phyloP scores from a whole-genome alignment of 2,329 filamentous ascomycete genomes.

The Cladobotryum mycophilum region DNA sequence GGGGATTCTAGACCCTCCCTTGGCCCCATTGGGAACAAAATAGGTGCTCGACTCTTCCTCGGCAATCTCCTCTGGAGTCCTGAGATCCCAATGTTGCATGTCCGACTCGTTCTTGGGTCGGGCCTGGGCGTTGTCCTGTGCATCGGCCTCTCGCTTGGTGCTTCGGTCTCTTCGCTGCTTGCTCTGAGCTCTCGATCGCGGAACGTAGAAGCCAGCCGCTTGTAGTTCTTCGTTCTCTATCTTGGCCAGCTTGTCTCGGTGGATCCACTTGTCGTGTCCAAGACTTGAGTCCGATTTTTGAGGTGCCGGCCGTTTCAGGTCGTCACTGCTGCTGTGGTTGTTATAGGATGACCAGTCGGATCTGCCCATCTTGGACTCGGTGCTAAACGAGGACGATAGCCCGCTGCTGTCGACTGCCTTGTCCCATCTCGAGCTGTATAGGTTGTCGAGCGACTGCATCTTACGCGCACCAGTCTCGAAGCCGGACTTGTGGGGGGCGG shows the following conservation, averaged over 20 bases:
- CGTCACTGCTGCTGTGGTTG: conserved; percentile 19
- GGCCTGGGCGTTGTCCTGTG: conserved; percentile 21
- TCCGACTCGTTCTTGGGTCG: conserved; percentile 42
- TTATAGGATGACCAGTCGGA: conserved; percentile 12
- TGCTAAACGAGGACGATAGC: conserved; percentile 20
- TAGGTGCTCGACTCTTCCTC: conserved; percentile 48
- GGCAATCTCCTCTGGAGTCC: conserved; percentile 71
- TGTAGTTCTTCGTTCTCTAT: conserved; percentile 78
- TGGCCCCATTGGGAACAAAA: conserved; percentile 42
- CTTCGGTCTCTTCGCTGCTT: conserved; percentile 35
- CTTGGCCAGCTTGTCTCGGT: conserved; percentile 73
- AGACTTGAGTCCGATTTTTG: conserved; percentile 21
- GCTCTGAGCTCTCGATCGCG: conserved; percentile 48
- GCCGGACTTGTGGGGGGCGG: conserved; percentile 19
- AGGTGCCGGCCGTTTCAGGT: conserved; percentile 21
- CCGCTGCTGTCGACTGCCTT: conserved; percentile 17
- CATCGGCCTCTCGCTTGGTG: conserved; percentile 29
- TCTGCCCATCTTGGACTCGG: conserved; percentile 16
- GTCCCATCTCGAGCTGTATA: conserved; percentile 20
- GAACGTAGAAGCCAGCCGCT: conserved; percentile 64
- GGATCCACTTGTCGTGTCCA: conserved; percentile 69
- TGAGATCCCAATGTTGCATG: conserved; percentile 60
- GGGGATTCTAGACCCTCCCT: conserved; percentile 75
- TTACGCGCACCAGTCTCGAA: conserved; percentile 27
- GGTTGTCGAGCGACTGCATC: conserved; percentile 31